Base-by-base conservation (phyloP, 345 rosid genomes). In the Durio zibethinus region DNA sequence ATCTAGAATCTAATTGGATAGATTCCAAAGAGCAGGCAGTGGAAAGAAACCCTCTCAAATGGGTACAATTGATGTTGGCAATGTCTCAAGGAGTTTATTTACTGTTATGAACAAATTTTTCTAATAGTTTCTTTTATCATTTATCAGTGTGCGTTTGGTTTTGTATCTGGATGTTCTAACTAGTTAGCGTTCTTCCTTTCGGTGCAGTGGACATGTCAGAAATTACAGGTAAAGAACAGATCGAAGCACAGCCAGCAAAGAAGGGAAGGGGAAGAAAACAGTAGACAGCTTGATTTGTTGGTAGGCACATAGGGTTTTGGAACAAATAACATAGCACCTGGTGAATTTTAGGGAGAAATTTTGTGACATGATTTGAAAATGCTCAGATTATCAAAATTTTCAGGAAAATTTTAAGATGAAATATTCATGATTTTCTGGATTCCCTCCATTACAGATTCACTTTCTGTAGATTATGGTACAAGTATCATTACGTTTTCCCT, bases 261-360 rank as follows among this genome's bases (percentile, higher is more conserved):
- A 94, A 91, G 83, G 98, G 98, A 81, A 88, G 97, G 82, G 98
- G 97, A 82, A 87, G 97, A 84, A 94, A 92, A 86, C 98, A 92
- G 81, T 90, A 85, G 20, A 7, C 4, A 48, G 79, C 73, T 81
- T 61, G 75, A 52, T 74, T 73, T 38, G 81, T 43, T 21, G 18
- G 33, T 59, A 27, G 48, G 45, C 33, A 16, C 23, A 48, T 75
- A n/a, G n/a, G 45, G 59, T 52, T 6, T 52, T 57, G 50, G 64
- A 47, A 76, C 54, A 65, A 65, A 56, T 25, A 29, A 21, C 15
- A 23, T 18, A 4, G 60, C 40, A 47, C 69, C 10, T 7, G 23
- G 48, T 72, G 75, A 42, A 75, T 25, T 61, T 62, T 42, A 40
- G 20, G 16, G 7, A 59, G 54, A 40, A 66, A 61, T 50, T 75